Evolutionary conservation across 768 basidiomycete species (phyloP).

Genomic region (Termitomyces sp.): DNA sequence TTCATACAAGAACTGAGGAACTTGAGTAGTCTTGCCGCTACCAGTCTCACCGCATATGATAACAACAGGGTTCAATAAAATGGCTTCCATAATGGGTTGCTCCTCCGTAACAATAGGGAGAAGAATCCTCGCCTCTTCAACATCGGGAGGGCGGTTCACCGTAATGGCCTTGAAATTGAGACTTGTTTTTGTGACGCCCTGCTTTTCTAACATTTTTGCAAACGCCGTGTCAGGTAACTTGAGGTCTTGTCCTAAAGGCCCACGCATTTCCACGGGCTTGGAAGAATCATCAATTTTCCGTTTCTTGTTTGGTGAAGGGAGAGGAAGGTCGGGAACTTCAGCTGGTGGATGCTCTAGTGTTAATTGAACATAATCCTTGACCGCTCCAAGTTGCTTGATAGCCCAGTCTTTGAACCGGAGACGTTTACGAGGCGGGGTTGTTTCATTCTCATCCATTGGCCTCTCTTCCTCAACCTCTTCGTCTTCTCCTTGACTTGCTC

Average conservation of each 20-base stretch:
- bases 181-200: conserved; percentile 9
- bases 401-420: conserved; percentile 89
- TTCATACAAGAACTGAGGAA: conserved; percentile 98
- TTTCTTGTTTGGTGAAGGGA: conserved; percentile 37
- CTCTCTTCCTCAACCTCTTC: conserved; percentile 12
- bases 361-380: conserved; percentile 30
- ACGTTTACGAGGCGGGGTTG: conserved; percentile 28
- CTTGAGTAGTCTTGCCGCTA: conserved; percentile 96
- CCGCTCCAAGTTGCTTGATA: conserved; percentile 58
- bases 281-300: conserved; percentile 31
- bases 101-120: conserved; percentile 92
- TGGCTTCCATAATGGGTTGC: conserved; percentile 89
- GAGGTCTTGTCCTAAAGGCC: conserved; percentile 75
- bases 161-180: conserved; percentile 37
- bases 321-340: conserved; percentile 15
- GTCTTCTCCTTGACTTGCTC: conserved; percentile 11
- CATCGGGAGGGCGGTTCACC: conserved; percentile 60
- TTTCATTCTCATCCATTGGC: conserved; percentile 15
- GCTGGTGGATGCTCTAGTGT: conserved; percentile 12
- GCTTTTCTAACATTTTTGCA: conserved; percentile 37
- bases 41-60: conserved; percentile 92
- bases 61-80: conserved; percentile 81
- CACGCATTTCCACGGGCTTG: conserved; percentile 46
- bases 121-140: conserved; percentile 70
- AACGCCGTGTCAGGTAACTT: conserved; percentile 63